Evolutionary conservation across 352 stramenopile species (phyloP).

Genomic region (Phytophthora vignae): DNA sequence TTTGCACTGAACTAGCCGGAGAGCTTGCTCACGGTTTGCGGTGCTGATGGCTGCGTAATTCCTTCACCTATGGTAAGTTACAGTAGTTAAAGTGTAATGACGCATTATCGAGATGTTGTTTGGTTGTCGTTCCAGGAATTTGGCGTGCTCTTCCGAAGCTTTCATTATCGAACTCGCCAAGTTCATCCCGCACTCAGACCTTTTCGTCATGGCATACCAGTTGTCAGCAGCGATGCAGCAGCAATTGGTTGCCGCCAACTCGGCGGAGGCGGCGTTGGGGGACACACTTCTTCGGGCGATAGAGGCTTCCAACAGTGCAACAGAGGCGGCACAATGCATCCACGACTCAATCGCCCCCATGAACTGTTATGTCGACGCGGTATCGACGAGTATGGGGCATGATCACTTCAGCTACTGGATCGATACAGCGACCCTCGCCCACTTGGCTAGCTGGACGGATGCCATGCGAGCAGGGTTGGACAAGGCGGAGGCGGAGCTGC

Average conservation of each 20-base stretch:
- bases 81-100: neutral
- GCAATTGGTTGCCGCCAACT: neutral
- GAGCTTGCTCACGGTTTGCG: no score
- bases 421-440: neutral
- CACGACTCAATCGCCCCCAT: neutral
- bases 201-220: neutral
- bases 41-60: no score
- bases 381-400: neutral
- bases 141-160: neutral
- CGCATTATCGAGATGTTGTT: neutral
- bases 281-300: neutral
- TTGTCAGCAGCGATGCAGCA: neutral
- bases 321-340: neutral
- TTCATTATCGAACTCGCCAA: neutral
- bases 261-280: neutral
- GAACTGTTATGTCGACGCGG: neutral
- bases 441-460: neutral
- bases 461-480: neutral
- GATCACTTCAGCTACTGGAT: slow-evolving; percentile 2
- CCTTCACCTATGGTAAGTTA: neutral
- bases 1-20: no score
- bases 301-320: neutral
- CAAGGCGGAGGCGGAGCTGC: neutral
- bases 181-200: neutral
- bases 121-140: slow-evolving; percentile 1